Evolutionary conservation across 306 rosid species (phyloP), one percentile per base, ranked within the genome.

Genomic region (Quercus berberidifolia): DNA sequence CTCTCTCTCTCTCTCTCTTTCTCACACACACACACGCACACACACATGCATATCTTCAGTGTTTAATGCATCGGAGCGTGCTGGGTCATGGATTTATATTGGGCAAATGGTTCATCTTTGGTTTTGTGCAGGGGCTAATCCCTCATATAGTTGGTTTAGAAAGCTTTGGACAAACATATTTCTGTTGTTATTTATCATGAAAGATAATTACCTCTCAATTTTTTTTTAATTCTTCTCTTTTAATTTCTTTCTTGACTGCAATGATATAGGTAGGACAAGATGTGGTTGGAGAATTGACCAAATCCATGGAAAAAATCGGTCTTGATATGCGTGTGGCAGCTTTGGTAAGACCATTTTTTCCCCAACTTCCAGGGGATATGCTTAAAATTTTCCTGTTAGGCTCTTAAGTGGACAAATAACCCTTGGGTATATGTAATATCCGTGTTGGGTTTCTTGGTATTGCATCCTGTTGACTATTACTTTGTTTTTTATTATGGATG

Each of bases 291-390:
- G 93, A 89, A 77, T 80, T 96, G 68, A 90, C 89, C 75, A 93
- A 80, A 82, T 84, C 98, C 60, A 60, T 96, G 78, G 93, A 93
- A 87, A 91, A 84, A 79, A 73, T 88, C 63, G 98, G 97, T 57
- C 83, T 96, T 69, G 93, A 96, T 77, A 89, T 96, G 99, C 93
- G 96, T 26, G 97, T 96, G 76, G 67, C 97, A 30, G 99, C 97
- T 68, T 86, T 96, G 80, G 99, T 93, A 26, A 84, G 97, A 79
- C 78, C 79, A 30, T 35, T 76, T 69, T 71, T 21, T 79, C 78
- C 82, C 77, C 54, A 8, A 21, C 62, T 77, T 74, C 49, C 33
- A 11, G 56, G 64, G 54, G 31, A 31, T 78, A 19, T 68, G 59
- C 26, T 11, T 63, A 78, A 35, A 25, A 20, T 78, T 49, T 49